A percentile compares a stretch with the other conserved stretches of the same genome.
Conservation (phyloP, 495 filamentous ascomycete species). For the Choiromyces venosus region DNA sequence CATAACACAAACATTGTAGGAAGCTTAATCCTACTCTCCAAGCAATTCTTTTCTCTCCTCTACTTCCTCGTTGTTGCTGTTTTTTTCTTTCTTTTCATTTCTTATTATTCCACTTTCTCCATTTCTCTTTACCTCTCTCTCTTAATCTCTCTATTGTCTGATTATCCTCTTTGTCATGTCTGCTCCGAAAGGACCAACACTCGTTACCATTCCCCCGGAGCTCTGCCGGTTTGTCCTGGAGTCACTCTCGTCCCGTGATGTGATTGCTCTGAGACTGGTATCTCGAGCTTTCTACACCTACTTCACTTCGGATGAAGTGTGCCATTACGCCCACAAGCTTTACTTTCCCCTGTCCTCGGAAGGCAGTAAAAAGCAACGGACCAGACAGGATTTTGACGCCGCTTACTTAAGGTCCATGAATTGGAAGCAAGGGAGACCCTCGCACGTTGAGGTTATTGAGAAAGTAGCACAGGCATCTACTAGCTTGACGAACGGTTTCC, state of each 20-base stretch:
- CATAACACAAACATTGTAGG: background rate
- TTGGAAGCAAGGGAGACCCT: slow-evolving; percentile 35
- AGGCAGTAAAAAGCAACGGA: slow-evolving; percentile 18
- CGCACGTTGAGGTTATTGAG: slow-evolving; percentile 34
- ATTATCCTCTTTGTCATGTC: background rate
- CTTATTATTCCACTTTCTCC: background rate
- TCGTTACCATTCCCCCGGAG: slow-evolving; percentile 32
- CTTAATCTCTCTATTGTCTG: background rate
- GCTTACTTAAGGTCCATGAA: slow-evolving; percentile 29
- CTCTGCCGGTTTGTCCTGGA: slow-evolving; percentile 23
- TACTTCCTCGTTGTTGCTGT: background rate
- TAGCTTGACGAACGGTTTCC: slow-evolving; percentile 34
- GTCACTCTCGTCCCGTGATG: slow-evolving; percentile 25
- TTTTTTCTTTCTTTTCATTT: background rate
- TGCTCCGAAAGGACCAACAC: background rate
- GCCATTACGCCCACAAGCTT: slow-evolving; percentile 34
- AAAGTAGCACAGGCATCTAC: slow-evolving; percentile 34
- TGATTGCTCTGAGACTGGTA: slow-evolving; percentile 28
- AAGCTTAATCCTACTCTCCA: background rate
- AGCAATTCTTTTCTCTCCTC: background rate
- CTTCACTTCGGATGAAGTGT: slow-evolving; percentile 34
- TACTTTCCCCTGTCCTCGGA: slow-evolving; percentile 35
- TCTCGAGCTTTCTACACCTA: slow-evolving; percentile 29
- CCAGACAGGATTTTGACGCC: slow-evolving; percentile 28
- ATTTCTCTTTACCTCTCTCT: background rate